phyloP scores from a whole-genome alignment of 306 rosid genomes.

The Astragalus membranaceus region DNA sequence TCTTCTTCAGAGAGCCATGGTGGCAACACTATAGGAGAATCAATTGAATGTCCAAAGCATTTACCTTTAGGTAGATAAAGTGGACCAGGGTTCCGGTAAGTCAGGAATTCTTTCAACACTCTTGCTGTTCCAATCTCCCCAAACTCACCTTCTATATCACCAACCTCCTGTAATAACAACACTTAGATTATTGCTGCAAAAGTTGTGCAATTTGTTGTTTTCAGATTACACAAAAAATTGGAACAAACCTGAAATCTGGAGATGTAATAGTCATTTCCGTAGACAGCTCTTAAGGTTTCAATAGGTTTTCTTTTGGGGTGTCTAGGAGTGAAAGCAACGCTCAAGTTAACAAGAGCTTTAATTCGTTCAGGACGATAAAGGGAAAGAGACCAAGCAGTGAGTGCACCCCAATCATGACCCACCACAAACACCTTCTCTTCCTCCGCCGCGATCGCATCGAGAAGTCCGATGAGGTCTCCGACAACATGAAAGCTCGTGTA shows the following conservation, averaged over 20 bases:
- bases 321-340: slow-evolving; percentile 48
- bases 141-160: slow-evolving; percentile 73
- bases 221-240: no score
- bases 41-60: slow-evolving; percentile 36
- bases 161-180: slow-evolving; percentile 43
- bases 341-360: slow-evolving; percentile 56
- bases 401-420: slow-evolving; percentile 88
- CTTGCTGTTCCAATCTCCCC: slow-evolving; percentile 51
- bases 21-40: slow-evolving; percentile 50
- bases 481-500: slow-evolving; percentile 57
- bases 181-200: no score
- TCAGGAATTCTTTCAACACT: slow-evolving; percentile 51
- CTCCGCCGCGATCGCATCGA: slow-evolving; percentile 36
- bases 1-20: slow-evolving; percentile 69
- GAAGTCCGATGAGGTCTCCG: slow-evolving; percentile 57
- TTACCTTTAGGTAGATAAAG: slow-evolving; percentile 48
- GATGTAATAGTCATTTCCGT: slow-evolving; percentile 58
- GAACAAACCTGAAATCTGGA: slow-evolving; percentile 68
- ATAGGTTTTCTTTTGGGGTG: slow-evolving; percentile 48
- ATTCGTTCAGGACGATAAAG: slow-evolving; percentile 59
- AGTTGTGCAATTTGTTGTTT: no score
- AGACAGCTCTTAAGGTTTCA: slow-evolving; percentile 33
- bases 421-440: slow-evolving; percentile 73
- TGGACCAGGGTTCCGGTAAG: slow-evolving; percentile 58
- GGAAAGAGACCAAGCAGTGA: slow-evolving; percentile 57